Evolutionary conservation across 2,329 filamentous ascomycete species (phyloP).

Genomic region (Diplodia mutila): DNA sequence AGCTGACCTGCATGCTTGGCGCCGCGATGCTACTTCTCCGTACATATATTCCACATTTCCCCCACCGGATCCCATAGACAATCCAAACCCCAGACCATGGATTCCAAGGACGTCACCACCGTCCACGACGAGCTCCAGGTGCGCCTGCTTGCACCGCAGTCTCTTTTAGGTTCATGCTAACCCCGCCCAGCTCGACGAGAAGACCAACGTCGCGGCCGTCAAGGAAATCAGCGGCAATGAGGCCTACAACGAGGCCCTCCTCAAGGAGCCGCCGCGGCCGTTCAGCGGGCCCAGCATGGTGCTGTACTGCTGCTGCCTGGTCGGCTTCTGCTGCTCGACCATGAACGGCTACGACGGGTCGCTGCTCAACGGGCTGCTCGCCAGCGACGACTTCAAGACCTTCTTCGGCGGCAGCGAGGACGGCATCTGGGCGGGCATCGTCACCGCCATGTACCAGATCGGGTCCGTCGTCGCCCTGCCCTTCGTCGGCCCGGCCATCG

Average conservation of each 20-base stretch:
- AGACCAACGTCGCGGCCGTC: constrained; percentile 29
- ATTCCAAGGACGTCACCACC: constrained; percentile 13
- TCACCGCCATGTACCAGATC: constrained; percentile 55
- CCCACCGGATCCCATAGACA: background rate
- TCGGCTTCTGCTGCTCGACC: constrained; percentile 27
- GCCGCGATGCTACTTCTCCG: background rate
- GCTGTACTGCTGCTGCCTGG: constrained; percentile 32
- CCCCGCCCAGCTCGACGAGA: constrained; percentile 11
- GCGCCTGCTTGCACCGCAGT: too few species aligned
- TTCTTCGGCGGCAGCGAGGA: constrained; percentile 49
- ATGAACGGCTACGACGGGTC: constrained; percentile 56
- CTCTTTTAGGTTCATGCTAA: too few species aligned
- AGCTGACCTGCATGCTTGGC: constrained; percentile 22
- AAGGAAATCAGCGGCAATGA: constrained; percentile 57
- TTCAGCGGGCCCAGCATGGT: constrained; percentile 32
- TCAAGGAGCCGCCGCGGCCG: constrained; percentile 53
- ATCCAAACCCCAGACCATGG: background rate
- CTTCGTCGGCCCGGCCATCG: constrained; percentile 49
- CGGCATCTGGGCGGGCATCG: constrained; percentile 51
- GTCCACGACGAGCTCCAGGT: constrained; percentile 11
- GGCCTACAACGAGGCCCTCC: constrained; percentile 59
- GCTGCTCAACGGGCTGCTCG: constrained; percentile 55
- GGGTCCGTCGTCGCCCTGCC: constrained; percentile 52
- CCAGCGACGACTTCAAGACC: constrained; percentile 49
- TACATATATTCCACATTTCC: constrained; percentile 1